Evolutionary conservation across 2,329 filamentous ascomycete genomes (phyloP), one percentile per base, ranked within the genome.

Genomic region (Domatiomyces catenatus): DNA sequence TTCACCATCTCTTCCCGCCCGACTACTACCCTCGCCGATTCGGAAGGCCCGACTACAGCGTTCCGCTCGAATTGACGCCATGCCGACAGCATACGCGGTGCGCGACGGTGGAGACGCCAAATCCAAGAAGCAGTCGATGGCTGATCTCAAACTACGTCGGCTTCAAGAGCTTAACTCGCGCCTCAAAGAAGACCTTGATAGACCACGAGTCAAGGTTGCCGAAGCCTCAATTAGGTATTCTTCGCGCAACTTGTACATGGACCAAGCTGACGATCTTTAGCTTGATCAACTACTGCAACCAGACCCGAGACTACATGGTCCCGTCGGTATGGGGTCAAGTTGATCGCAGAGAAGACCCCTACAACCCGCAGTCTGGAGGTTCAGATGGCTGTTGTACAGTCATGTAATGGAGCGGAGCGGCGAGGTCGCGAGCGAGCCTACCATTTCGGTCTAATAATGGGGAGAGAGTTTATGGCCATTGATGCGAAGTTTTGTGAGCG

Each of bases 121-220:
- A 77, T 94, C 89, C 75, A 96, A 93, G 75, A 95, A 95, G 76
- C 92, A 96, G 74, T 94, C 87, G 67, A 96, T 98, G 86, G 90
- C 90, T 61, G 92, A 98, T 69, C 79, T 98, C 58, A 98, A 98
- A 77, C 80, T 96, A 63, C 83, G 92, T 64, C 84, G 92, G 58
- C 76, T 98, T 70, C 96, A 89, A 55, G 92, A 98, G 74, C 80
- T 98, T 63, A 98, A 96, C 76, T 87, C 87, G 70, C 84, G 92
- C 62, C 74, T 98, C 68, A 86, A 89, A 63, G 92, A 98, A 71
- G 92, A 98, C 68, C 76, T 98, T 58, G 92, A 96, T 63, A 81
- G 92, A 67, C 88, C 94, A 67, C 80, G 92, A 62, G 94, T 96
- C 65, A 92, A 90, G 59, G 88, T 96, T 55, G 94, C 88, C 63